Evolutionary conservation across 495 filamentous ascomycete species (phyloP).

Genomic region (Hypoxylon perforatum): DNA sequence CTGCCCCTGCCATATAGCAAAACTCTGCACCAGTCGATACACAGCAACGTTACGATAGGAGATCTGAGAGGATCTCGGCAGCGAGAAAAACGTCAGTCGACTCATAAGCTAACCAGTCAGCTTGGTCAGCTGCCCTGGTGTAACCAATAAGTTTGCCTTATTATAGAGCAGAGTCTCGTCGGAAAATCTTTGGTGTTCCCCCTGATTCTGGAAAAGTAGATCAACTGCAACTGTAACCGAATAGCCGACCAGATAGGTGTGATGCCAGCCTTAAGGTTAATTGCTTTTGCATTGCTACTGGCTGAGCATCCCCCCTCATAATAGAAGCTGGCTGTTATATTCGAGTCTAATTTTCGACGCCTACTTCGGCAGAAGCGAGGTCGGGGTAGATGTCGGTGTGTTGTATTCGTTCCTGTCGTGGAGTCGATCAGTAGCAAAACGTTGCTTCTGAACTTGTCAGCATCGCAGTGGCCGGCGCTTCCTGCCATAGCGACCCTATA

Average conservation of each 20-base stretch:
- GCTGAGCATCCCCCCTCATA: slow-evolving; percentile 5
- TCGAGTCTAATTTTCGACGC: slow-evolving; percentile 36
- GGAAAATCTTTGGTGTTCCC: slow-evolving; percentile 29
- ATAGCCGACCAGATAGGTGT: slow-evolving; percentile 37
- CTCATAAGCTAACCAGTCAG: slow-evolving; percentile 29
- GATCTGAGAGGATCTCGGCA: slow-evolving; percentile 39
- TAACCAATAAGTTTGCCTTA: slow-evolving; percentile 34
- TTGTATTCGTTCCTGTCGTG: slow-evolving; percentile 33
- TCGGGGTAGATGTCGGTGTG: slow-evolving; percentile 25
- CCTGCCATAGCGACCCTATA: slow-evolving; percentile 29
- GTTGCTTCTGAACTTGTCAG: slow-evolving; percentile 44
- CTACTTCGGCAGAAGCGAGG: slow-evolving; percentile 42
- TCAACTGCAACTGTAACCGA: slow-evolving; percentile 36
- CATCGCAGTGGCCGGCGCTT: slow-evolving; percentile 35
- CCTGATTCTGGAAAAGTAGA: no score
- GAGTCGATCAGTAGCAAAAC: slow-evolving; percentile 33
- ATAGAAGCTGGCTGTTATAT: slow-evolving; percentile 14
- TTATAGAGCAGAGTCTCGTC: slow-evolving; percentile 26
- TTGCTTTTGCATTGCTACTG: slow-evolving; percentile 18
- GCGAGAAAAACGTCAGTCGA: slow-evolving; percentile 37
- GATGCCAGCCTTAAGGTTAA: slow-evolving; percentile 40
- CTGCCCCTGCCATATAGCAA: slow-evolving; percentile 27
- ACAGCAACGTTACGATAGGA: slow-evolving; percentile 41
- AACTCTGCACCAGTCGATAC: slow-evolving; percentile 28
- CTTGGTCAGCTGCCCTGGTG: slow-evolving; percentile 26